phyloP scores from a whole-genome alignment of 2,329 filamentous ascomycete genomes.

The Apiospora marii region DNA sequence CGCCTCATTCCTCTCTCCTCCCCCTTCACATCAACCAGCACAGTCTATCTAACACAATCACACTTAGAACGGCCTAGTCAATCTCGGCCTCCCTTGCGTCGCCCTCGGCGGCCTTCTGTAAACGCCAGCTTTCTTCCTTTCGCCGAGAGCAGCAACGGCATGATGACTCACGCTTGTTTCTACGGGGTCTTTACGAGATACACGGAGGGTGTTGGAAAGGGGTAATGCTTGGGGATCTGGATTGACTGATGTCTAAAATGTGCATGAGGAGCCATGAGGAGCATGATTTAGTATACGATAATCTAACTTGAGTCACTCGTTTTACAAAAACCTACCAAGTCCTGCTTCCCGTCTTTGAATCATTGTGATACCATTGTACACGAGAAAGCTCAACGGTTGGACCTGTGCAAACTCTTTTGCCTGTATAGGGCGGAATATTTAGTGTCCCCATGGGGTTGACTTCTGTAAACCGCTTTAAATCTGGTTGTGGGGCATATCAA shows the following conservation, averaged over 20 bases:
- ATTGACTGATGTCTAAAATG: background rate
- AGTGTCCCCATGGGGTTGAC: no score
- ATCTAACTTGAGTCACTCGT: constrained; percentile 23
- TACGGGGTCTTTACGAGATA: constrained; percentile 37
- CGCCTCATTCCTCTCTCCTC: no score
- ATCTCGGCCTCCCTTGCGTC: constrained; percentile 42
- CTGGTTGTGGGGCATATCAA: no score
- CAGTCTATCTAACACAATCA: no score
- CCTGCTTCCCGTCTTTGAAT: no score
- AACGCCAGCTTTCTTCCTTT: constrained; percentile 27
- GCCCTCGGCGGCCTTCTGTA: constrained; percentile 41
- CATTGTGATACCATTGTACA: background rate
- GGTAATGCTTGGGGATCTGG: constrained; percentile 37
- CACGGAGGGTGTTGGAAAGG: constrained; percentile 27
- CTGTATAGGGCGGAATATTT: no score
- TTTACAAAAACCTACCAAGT: background rate
- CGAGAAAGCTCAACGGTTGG: no score
- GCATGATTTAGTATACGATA: background rate
- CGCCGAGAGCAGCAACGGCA: background rate
- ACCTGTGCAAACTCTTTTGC: no score
- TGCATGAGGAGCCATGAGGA: background rate
- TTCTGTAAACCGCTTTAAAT: no score
- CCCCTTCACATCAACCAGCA: no score
- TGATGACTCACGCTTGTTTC: background rate
- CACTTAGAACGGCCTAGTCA: constrained; percentile 38